Evolutionary conservation across 306 rosid genomes (phyloP).

Genomic region (Lupinus albus): DNA sequence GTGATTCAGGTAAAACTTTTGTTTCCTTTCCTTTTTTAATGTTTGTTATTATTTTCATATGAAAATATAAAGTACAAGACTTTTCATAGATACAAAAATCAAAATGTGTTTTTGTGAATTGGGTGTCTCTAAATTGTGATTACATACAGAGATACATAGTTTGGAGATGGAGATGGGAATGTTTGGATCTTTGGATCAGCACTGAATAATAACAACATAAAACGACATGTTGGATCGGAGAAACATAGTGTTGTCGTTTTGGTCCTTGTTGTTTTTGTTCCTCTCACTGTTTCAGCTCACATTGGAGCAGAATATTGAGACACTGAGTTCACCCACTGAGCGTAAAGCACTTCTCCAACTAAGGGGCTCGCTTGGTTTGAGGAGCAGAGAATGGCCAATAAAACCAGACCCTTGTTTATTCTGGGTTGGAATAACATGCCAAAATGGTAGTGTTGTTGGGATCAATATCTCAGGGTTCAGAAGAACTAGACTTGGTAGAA

Average conservation of each 20-base stretch:
- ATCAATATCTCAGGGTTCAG: constrained; percentile 79
- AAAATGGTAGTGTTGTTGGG: constrained; percentile 75
- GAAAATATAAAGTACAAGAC: constrained; percentile 24
- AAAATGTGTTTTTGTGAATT: constrained; percentile 44
- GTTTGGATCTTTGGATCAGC: constrained; percentile 53
- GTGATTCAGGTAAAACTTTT: constrained; percentile 49
- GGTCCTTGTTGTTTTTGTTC: constrained; percentile 46
- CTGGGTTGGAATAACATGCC: constrained; percentile 73
- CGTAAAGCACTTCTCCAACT: constrained; percentile 65
- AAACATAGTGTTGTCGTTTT: constrained; percentile 38
- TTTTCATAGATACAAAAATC: background rate
- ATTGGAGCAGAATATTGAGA: constrained; percentile 61
- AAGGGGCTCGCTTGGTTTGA: constrained; percentile 78
- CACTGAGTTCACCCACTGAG: constrained; percentile 58
- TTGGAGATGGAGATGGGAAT: constrained; percentile 42
- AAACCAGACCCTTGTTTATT: constrained; percentile 73
- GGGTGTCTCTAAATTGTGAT: constrained; percentile 45
- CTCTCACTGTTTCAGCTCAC: constrained; percentile 56
- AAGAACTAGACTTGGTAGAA: constrained; percentile 72
- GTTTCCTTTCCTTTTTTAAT: background rate
- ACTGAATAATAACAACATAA: constrained; percentile 3
- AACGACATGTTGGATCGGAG: constrained; percentile 59
- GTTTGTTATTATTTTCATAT: background rate
- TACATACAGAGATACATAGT: constrained; percentile 35
- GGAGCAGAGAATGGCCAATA: constrained; percentile 83